Conservation (phyloP, 805 yeast species). For the Saccharomycopsis fodiens region DNA sequence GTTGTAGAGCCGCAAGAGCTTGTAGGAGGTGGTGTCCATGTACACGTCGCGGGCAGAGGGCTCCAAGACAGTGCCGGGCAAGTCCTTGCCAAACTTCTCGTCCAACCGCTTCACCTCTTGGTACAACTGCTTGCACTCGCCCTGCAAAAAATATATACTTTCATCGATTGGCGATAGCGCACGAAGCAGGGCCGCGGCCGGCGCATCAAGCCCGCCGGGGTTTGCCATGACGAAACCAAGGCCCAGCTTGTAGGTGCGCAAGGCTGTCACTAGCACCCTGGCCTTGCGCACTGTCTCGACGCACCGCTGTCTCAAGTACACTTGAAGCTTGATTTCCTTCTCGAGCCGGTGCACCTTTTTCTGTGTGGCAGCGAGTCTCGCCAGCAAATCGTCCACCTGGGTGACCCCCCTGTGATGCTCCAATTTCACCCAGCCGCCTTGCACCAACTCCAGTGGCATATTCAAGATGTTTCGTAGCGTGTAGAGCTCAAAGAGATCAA, state of each 20-base stretch:
- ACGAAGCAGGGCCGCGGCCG: constrained; percentile 26
- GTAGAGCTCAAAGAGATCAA: constrained; percentile 81
- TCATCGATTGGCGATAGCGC: constrained; percentile 40
- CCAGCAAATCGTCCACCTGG: constrained; percentile 20
- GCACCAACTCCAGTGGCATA: constrained; percentile 58
- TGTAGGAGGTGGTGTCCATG: constrained; percentile 30
- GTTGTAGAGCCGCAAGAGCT: constrained; percentile 23
- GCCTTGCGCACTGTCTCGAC: constrained; percentile 34
- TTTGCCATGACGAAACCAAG: constrained; percentile 26
- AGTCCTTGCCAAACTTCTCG: constrained; percentile 8
- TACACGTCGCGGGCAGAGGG: constrained; percentile 32
- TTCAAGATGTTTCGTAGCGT: constrained; percentile 67
- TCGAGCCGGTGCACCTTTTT: constrained; percentile 29
- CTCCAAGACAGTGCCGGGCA: constrained; percentile 24
- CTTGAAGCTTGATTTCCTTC: constrained; percentile 35
- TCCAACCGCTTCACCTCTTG: constrained; percentile 22
- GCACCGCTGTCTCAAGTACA: constrained; percentile 35
- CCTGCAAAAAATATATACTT: constrained; percentile 36
- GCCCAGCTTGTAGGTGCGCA: constrained; percentile 29
- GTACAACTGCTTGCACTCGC: constrained; percentile 32
- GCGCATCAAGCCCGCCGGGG: constrained; percentile 20
- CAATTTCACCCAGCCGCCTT: constrained; percentile 58
- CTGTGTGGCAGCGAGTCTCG: constrained; percentile 27
- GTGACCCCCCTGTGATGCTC: constrained; percentile 58
- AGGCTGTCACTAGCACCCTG: constrained; percentile 28